Conservation (phyloP, 2,329 filamentous ascomycete genomes). For the Colletotrichum liaoningense region DNA sequence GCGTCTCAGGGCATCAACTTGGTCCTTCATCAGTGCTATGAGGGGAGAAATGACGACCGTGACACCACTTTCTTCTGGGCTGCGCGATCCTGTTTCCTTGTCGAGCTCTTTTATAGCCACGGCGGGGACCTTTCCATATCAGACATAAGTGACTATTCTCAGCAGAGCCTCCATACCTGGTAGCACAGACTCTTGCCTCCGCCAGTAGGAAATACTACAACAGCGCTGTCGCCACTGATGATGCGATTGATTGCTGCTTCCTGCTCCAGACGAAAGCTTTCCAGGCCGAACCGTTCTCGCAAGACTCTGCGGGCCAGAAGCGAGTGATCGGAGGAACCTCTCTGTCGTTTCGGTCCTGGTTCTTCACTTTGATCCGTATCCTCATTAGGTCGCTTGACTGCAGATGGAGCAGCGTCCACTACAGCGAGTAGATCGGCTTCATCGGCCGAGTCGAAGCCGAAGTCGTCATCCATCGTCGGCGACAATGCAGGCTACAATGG, state of each 20-base stretch:
- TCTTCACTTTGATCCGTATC: neutral
- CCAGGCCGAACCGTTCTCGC: constrained; percentile 51
- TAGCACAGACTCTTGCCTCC: constrained; percentile 63
- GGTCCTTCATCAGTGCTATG: constrained; percentile 71
- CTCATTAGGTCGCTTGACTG: neutral
- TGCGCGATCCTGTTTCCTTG: constrained; percentile 39
- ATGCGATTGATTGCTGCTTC: constrained; percentile 52
- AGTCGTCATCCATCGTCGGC: constrained; percentile 32
- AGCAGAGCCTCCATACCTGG: constrained; percentile 47
- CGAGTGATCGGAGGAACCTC: neutral
- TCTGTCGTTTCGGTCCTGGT: constrained; percentile 7
- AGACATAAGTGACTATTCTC: neutral
- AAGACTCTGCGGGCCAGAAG: constrained; percentile 46
- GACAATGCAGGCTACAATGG: neutral
- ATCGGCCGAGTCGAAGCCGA: constrained; percentile 41
- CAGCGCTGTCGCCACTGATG: constrained; percentile 52
- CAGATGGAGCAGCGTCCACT: neutral
- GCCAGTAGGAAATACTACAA: constrained; percentile 60
- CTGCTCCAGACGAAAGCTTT: constrained; percentile 57
- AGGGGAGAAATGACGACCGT: constrained; percentile 68
- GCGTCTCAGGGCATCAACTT: constrained; percentile 64
- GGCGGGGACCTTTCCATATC: constrained; percentile 52
- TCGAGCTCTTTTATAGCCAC: constrained; percentile 60
- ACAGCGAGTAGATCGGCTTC: constrained; percentile 26
- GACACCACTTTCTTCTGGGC: constrained; percentile 54